Evolutionary conservation across 202 grass and related monocot species (phyloP).

Genomic region (Schoenoplectus triqueter): DNA sequence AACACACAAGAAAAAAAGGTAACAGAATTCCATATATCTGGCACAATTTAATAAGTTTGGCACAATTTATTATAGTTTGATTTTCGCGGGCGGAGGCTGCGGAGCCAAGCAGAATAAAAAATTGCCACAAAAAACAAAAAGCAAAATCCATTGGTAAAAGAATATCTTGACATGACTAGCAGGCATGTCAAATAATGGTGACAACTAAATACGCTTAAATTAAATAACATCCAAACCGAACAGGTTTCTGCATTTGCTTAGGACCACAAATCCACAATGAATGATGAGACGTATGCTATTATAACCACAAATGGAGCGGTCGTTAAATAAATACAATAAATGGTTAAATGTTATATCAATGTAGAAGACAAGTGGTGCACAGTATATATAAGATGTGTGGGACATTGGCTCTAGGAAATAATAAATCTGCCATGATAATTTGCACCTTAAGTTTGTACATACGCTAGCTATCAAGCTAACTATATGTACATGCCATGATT

Average conservation of each 20-base stretch:
- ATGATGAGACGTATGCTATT: background rate
- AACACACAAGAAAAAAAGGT: no score
- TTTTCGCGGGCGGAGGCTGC: background rate
- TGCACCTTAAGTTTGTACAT: background rate
- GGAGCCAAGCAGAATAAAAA: background rate
- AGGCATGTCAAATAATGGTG: conserved; percentile 24
- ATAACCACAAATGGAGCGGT: background rate
- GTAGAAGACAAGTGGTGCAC: background rate
- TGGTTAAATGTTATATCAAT: background rate
- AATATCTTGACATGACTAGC: conserved; percentile 29
- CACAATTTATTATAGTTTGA: no score
- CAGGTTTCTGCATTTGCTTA: background rate
- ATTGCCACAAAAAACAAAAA: background rate
- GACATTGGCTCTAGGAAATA: background rate
- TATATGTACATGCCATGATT: background rate
- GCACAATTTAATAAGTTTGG: background rate
- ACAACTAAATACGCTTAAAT: conserved; percentile 10
- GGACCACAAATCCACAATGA: background rate
- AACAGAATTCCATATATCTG: no score
- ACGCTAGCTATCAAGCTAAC: background rate
- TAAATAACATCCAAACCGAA: conserved; percentile 1
- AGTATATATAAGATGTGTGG: background rate
- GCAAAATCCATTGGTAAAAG: conserved; percentile 10
- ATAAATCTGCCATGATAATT: background rate
- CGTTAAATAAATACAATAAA: background rate